phyloP scores from a whole-genome alignment of 306 rosid species.

The Betula pendula region DNA sequence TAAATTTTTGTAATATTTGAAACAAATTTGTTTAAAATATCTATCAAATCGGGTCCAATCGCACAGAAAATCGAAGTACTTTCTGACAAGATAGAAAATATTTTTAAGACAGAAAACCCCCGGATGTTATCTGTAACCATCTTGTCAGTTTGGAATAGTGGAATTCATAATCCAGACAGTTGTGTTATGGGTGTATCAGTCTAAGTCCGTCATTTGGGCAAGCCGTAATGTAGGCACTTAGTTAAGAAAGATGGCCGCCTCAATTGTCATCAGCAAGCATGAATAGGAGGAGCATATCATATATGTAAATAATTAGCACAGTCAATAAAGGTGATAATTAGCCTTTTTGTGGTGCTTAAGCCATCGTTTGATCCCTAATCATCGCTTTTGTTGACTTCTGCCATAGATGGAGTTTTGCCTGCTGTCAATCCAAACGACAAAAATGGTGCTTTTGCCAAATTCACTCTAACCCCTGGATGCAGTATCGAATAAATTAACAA shows the following conservation, averaged over 20 bases:
- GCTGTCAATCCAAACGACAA: slow-evolving; percentile 10
- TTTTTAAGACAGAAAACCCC: neutral
- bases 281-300: slow-evolving; percentile 25
- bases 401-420: slow-evolving; percentile 30
- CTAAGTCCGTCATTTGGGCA: neutral
- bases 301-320: slow-evolving; percentile 23
- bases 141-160: neutral
- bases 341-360: slow-evolving; percentile 34
- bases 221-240: neutral
- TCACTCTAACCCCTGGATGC: neutral
- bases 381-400: slow-evolving; percentile 42
- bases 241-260: neutral
- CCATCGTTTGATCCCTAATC: slow-evolving; percentile 37
- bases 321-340: slow-evolving; percentile 41
- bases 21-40: no score
- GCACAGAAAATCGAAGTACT: no score
- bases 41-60: no score
- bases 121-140: neutral
- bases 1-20: no score
- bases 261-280: slow-evolving; percentile 12
- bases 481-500: neutral
- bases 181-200: slow-evolving; percentile 4
- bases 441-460: neutral
- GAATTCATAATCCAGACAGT: neutral
- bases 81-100: neutral